Base-by-base conservation (phyloP, 805 yeast genomes). In the Schizosaccharomyces japonicus region DNA sequence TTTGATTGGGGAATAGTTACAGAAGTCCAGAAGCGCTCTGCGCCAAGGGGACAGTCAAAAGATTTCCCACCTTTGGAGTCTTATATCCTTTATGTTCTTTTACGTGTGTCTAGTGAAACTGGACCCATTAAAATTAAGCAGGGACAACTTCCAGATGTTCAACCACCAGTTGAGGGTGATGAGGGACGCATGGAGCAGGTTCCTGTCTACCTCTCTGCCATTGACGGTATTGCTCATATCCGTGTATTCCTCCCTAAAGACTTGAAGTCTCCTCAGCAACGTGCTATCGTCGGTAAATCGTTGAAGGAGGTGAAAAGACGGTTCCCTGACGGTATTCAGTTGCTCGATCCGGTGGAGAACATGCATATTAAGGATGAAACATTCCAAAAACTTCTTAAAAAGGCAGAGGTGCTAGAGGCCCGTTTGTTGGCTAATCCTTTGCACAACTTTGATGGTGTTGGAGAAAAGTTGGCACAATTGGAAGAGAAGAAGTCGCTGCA, bases 1-100 rank as follows among this genome's bases (percentile, higher is more conserved):
- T 92, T 84, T 59, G 95, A 95, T n/a, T 90, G 98, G 98, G 95
- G 87, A 50, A 79, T 81, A 58, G 90, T 85, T 10, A 75, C 80
- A 8, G 73, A 75, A 44, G 80, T 77, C 55, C 67, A 72, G 39
- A 85, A 83, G 61, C 71, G 96, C 59, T 62, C 64, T 44, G 51
- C 52, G 42, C 60, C 63, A 5, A 54, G 55, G 49, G 72, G 66
- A 56, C 78, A 75, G 56, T 71, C 70, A 8, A 28, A 28, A 13
- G 75, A 72, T 49, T 82, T 65, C 59, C 68, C 78, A 15, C 95
- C 85, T 54, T 95, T 87, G 60, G 94, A 90, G 58, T 74, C 93
- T 0, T 87, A 83, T 59, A 67, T 90, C 51, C 85, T 85, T 8
- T 80, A 77, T 52, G 95, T 84, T 8, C 73, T 90, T 49, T 78